phyloP scores from a whole-genome alignment of 805 yeast genomes.

The Clavispora vitiphila region DNA sequence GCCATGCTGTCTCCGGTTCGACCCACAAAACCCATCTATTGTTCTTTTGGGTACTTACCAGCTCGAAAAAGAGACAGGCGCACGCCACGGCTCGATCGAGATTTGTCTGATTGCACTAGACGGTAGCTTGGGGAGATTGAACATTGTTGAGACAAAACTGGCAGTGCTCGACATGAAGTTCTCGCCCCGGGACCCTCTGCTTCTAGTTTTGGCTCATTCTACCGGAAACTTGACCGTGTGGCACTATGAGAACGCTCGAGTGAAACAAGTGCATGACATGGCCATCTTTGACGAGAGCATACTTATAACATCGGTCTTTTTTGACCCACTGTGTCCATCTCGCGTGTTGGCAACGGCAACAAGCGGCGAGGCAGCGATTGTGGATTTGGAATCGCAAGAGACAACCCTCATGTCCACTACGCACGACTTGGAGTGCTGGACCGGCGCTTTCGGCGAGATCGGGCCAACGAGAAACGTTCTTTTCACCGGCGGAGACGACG shows the following conservation, averaged over 20 bases:
- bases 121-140: conserved; percentile 8
- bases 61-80: conserved; percentile 50
- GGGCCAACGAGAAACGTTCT: conserved; percentile 52
- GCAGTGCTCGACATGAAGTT: conserved; percentile 79
- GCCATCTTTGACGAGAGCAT: conserved; percentile 45
- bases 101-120: conserved; percentile 27
- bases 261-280: conserved; percentile 14
- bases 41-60: conserved; percentile 78
- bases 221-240: conserved; percentile 72
- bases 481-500: conserved; percentile 91
- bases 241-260: conserved; percentile 29
- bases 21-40: conserved; percentile 43
- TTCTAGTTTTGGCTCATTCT: conserved; percentile 67
- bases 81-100: conserved; percentile 60
- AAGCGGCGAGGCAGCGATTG: conserved; percentile 51
- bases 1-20: conserved; percentile 74
- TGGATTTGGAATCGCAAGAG: conserved; percentile 23
- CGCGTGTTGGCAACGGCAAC: conserved; percentile 58
- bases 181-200: conserved; percentile 45
- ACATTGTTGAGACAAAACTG: conserved; percentile 36
- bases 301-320: conserved; percentile 62
- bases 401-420: conserved; percentile 24
- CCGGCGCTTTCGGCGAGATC: conserved; percentile 61
- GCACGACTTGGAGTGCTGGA: conserved; percentile 88
- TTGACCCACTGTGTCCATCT: conserved; percentile 40